Conservation (phyloP, 2,329 filamentous ascomycete species). For the Sarocladiaceae sp. region DNA sequence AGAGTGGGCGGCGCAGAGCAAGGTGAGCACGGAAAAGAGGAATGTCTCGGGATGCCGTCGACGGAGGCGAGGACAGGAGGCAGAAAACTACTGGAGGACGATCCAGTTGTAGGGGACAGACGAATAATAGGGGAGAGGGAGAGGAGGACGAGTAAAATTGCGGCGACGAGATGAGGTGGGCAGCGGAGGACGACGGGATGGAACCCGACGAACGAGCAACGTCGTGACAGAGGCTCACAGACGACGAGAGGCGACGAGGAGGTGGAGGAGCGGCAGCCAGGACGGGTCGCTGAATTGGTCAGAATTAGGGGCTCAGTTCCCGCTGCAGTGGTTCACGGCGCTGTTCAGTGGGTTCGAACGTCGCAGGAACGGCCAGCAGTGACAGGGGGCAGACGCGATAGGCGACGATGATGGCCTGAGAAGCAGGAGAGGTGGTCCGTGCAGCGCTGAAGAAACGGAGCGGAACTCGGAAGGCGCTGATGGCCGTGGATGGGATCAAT, state of each 20-base stretch:
- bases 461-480: constrained; percentile 1
- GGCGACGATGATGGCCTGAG: constrained; percentile 4
- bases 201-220: constrained; percentile 7
- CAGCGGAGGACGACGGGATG: constrained; percentile 6
- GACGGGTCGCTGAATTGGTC: too few species aligned
- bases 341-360: neutral
- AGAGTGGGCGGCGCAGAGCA: constrained; percentile 3
- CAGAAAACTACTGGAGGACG: constrained; percentile 1
- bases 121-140: constrained; percentile 6
- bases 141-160: constrained; percentile 10
- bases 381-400: neutral
- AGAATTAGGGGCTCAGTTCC: neutral
- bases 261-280: neutral
- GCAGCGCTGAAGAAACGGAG: constrained; percentile 1
- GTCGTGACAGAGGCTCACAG: neutral
- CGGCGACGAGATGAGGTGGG: constrained; percentile 9
- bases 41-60: constrained; percentile 3
- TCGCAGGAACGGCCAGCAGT: neutral
- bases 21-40: neutral
- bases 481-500: too few species aligned
- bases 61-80: neutral
- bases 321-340: neutral
- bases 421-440: neutral
- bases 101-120: neutral
- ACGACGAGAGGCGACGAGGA: neutral